Evolutionary conservation across 371 early-diverging fungal genomes (phyloP), one percentile per base, ranked within the genome.

Genomic region (Apophysomyces ossiformis): DNA sequence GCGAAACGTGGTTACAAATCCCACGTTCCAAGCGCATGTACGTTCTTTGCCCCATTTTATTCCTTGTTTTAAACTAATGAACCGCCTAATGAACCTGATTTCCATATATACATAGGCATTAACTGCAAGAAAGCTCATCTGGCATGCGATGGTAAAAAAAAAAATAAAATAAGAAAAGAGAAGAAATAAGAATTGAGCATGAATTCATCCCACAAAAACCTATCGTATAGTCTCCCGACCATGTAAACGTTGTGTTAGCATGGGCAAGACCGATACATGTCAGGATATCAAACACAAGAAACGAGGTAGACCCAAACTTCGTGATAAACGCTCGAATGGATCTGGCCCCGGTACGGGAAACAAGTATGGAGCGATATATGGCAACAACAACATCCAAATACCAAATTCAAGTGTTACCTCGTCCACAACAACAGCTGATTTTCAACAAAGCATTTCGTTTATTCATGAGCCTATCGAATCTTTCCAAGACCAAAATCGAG

Each of bases 261-360:
- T 90, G n/a, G 86, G 87, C 46, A 91, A 88, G 69, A 77, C 84
- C 59, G 90, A 89, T 57, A 85, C 89, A n/a, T 93, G 93, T 63
- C 80, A 86, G 38, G 93, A 93, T 72, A 90, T 90, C 59, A 85
- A 90, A 70, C 92, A 92, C 74, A 93, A 91, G 68, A 92, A 92
- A 67, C 85, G 93, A 65, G 93, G 93, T 15, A 84, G 93, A 21
- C 93, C 92, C 38, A 91, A 89, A 68, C 75, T 90, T 15, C 85
- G 87, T 63, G 88, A 87, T 65, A 82, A 85, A 62, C 47, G 54
- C 38, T n/a, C 57, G 56, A 21, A 21, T 47, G 16, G 50, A 36
- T 56, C 62, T 35, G 41, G 62, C 11, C 47, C 56, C n/a, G 21
- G 11, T 11, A 11, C 21, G 21, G 54, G 21, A 50, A 50, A 41